These are phyloP conservation scores for Cinchona pubescens DNA, from an alignment of 257 asterid species.

Conservation along the genomic window DNA sequence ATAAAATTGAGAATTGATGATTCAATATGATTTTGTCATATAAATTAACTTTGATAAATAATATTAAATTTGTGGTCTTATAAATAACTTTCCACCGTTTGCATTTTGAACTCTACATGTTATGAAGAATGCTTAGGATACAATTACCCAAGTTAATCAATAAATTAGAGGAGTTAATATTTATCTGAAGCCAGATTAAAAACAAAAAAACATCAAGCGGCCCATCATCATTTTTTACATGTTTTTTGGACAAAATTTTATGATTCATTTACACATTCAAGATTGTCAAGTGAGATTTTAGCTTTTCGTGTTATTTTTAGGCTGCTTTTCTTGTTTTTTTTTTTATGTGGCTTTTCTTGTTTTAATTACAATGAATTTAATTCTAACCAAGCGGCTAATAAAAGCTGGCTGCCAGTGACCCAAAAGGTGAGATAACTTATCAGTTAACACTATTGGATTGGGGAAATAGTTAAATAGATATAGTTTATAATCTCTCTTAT, in stretches of 20 bases:
- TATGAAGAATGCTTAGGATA: too few species aligned
- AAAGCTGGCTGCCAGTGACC: constrained; percentile 7
- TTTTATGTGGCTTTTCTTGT: too few species aligned
- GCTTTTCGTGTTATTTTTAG: not conserved
- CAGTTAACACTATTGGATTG: not conserved
- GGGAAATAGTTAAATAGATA: too few species aligned
- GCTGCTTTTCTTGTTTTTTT: not conserved
- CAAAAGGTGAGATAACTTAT: constrained; percentile 6
- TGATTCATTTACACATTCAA: not conserved
- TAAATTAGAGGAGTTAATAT: not conserved
- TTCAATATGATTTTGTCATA: too few species aligned
- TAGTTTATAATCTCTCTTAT: too few species aligned
- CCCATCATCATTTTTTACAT: not conserved
- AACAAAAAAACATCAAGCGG: not conserved
- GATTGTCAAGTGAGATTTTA: constrained; percentile 2
- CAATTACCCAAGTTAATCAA: not conserved
- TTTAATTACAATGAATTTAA: not conserved
- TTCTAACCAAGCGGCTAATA: constrained; percentile 6
- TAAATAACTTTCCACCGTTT: too few species aligned
- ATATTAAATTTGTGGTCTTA: too few species aligned
- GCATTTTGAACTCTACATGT: too few species aligned
- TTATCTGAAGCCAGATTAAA: not conserved
- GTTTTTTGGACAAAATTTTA: constrained; percentile 1
- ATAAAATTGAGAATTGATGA: too few species aligned
- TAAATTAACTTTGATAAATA: too few species aligned